Conservation (phyloP, 23 red algal species). For the Gracilariopsis chorda region DNA sequence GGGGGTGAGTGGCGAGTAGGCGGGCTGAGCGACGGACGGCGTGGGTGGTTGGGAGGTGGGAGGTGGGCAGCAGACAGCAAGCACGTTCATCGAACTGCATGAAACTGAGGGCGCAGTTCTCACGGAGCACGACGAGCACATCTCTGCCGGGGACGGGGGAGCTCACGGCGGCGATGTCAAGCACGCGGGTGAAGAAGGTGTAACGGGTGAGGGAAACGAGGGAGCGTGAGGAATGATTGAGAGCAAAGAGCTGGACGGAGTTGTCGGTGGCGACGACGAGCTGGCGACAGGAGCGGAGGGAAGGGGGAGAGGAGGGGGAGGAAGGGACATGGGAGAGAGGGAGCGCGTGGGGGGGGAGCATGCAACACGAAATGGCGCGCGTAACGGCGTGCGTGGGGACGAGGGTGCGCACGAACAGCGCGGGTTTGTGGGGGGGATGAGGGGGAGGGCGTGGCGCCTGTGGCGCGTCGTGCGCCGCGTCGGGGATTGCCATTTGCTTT, state of each 20-base stretch:
- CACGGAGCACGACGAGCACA: slow-evolving; percentile 39
- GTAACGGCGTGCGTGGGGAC: neutral
- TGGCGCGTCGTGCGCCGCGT: neutral
- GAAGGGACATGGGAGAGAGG: neutral
- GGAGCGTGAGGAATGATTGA: slow-evolving; percentile 6
- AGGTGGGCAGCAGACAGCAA: neutral
- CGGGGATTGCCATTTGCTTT: slow-evolving; percentile 32
- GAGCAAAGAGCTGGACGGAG: neutral
- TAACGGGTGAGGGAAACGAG: slow-evolving; percentile 9
- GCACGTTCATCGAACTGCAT: slow-evolving; percentile 26
- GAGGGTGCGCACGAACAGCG: slow-evolving; percentile 40
- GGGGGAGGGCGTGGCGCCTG: neutral
- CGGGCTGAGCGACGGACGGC: neutral
- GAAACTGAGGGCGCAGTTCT: slow-evolving; percentile 21
- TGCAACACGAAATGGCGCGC: slow-evolving; percentile 10
- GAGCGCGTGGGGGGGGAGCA: slow-evolving; percentile 22
- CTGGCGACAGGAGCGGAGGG: slow-evolving; percentile 19
- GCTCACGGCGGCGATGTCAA: slow-evolving; percentile 28
- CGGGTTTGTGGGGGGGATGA: neutral
- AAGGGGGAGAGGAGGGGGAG: neutral
- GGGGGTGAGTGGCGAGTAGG: slow-evolving; percentile 48
- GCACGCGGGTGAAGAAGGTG: slow-evolving; percentile 10
- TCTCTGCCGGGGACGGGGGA: slow-evolving; percentile 39
- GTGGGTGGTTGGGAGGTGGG: neutral
- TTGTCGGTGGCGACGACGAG: slow-evolving; percentile 40